Percentiles rank a stretch among this genome's conserved stretches.
These are phyloP conservation scores for Camellia lanceoleosa DNA, from an alignment of 148 eudicot genomes.

Conservation along the genomic window DNA sequence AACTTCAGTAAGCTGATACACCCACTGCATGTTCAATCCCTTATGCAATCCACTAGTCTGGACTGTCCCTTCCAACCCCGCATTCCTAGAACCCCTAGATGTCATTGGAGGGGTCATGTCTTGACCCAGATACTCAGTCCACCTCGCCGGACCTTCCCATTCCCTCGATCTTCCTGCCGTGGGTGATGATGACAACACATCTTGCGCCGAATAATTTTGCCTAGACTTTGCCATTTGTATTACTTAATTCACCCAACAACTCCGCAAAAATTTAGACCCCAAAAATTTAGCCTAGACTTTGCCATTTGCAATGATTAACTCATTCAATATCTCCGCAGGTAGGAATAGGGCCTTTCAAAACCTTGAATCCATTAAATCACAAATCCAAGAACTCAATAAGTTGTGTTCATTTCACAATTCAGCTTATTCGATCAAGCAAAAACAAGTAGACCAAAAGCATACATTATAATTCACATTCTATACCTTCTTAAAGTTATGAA, in stretches of 20 bases:
- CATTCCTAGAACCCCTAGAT: conserved; percentile 44
- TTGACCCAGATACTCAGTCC: conserved; percentile 53
- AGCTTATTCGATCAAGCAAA: conserved; percentile 4
- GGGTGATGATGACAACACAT: conserved; percentile 35
- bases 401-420: not conserved
- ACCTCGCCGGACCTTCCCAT: conserved; percentile 50
- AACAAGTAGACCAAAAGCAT: not conserved
- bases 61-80: conserved; percentile 48
- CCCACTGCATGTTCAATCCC: conserved; percentile 90
- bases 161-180: conserved; percentile 44
- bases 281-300: not conserved
- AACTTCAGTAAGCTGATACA: conserved; percentile 86
- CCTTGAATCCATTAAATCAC: not conserved
- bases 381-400: not conserved
- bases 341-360: not conserved
- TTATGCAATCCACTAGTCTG: conserved; percentile 60
- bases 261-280: conserved; percentile 15
- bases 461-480: not conserved
- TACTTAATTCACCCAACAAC: conserved; percentile 7
- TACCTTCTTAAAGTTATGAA: not conserved
- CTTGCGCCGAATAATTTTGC: conserved; percentile 39
- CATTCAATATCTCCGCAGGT: not conserved
- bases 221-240: conserved; percentile 36
- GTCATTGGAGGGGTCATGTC: conserved; percentile 44
- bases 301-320: not conserved